Percentiles rank a stretch among this genome's conserved stretches.
Conservation (phyloP, 2,329 filamentous ascomycete genomes). For the Arthrobotrys musiformis region DNA sequence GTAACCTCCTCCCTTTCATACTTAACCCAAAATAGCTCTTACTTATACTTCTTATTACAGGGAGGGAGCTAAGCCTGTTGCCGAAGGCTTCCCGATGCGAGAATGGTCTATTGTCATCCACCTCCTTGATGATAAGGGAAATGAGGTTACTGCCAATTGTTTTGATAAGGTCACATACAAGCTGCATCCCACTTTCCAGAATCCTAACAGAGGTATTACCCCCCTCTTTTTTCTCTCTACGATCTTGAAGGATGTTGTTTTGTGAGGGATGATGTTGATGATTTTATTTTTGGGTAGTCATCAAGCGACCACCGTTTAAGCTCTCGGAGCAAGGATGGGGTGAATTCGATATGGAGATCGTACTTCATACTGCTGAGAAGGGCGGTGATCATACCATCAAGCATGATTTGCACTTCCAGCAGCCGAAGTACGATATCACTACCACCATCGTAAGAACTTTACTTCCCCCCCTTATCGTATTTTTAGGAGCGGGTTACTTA, state of each 20-base stretch:
- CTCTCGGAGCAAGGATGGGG: constrained; percentile 97
- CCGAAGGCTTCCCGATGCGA: constrained; percentile 91
- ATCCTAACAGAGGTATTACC: constrained; percentile 79
- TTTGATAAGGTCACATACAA: constrained; percentile 95
- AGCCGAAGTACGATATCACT: constrained; percentile 81
- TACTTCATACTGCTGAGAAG: constrained; percentile 85
- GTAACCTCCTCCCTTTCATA: constrained; percentile 61
- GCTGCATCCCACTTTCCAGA: constrained; percentile 91
- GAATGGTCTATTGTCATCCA: constrained; percentile 89
- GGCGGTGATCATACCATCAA: constrained; percentile 79
- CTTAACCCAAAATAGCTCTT: not conserved
- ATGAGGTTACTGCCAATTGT: constrained; percentile 77
- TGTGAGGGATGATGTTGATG: not conserved
- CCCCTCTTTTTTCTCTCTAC: constrained; percentile 49
- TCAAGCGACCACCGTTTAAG: constrained; percentile 85
- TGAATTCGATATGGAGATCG: constrained; percentile 94
- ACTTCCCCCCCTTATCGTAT: too few relatives aligned
- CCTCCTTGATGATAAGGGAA: constrained; percentile 84
- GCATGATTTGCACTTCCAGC: constrained; percentile 92
- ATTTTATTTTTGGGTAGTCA: constrained; percentile 67
- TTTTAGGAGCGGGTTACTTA: too few relatives aligned
- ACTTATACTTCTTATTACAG: constrained; percentile 21
- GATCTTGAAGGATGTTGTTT: not conserved
- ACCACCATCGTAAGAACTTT: constrained; percentile 75
- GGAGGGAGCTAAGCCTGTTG: constrained; percentile 71